Evolutionary conservation across 768 basidiomycete species (phyloP), one percentile per base, ranked within the genome.

Genomic region (Termitomyces sp.): DNA sequence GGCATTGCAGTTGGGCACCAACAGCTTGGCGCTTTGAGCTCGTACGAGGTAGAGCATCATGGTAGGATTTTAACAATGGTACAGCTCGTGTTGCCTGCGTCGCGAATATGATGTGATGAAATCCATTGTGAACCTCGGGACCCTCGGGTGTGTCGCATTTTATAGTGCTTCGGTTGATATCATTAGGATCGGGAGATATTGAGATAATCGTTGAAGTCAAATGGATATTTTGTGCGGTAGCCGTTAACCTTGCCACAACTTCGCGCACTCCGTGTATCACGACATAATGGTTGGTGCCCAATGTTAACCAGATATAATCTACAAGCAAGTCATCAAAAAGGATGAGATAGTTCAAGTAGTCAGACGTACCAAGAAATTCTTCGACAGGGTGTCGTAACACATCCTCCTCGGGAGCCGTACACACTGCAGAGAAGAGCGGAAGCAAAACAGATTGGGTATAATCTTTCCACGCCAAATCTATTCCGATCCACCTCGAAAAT

Each of bases 301-400:
- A 66, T 0, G 87, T 89, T 5, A 83, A 69, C 77, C 84, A 86
- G 55, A 88, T 76, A 68, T 90, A 92, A 66, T 90, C 87, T 88
- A 59, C 14, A n/a, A 47, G 31, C 29, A 36, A 22, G 16, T 31
- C 31, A 12, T 39, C 22, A 54, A 37, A 12, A 6, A 6, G n/a
- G 14, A 46, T 31, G 39, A 43, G 8, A 46, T 5, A 27, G 10
- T 24, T 32, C 5, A 16, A 36, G 18, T 18, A 26, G 48, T 56
- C 24, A 53, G 42, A 65, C 81, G 27, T 61, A 84, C 87, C 88
- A 18, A 91, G 76, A 56, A 90, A 72, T 60, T 86, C 82, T 51
- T 84, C 82, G 0, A 82, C 77, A 1, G 87, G 88, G 63, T 89
- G 81, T 1, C 72, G 68, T 50, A 78, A 68, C 0, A 89, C 73